A percentile compares a stretch with the other conserved stretches of the same genome.
These are phyloP conservation scores for Solanum bulbocastanum DNA, from an alignment of 257 asterid species.

Conservation along the genomic window DNA sequence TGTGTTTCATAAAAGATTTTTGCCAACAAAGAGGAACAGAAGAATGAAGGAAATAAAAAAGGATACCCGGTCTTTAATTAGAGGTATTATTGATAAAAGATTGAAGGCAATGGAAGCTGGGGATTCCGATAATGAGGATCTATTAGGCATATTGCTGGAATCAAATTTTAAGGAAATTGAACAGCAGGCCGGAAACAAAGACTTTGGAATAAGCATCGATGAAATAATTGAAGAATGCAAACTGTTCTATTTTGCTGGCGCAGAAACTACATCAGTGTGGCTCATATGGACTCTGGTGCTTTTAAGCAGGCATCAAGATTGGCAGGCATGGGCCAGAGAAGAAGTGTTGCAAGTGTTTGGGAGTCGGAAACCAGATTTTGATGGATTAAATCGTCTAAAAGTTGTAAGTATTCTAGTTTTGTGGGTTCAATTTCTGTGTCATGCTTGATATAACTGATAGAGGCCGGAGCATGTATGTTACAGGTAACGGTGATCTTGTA, in stretches of 20 bases:
- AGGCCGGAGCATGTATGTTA: background rate
- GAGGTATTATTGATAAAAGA: constrained; percentile 21
- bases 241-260: constrained; percentile 39
- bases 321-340: constrained; percentile 29
- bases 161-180: constrained; percentile 3
- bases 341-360: constrained; percentile 28
- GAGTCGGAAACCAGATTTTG: constrained; percentile 5
- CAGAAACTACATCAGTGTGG: constrained; percentile 43
- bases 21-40: constrained; percentile 32
- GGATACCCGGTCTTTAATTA: constrained; percentile 8
- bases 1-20: constrained; percentile 4
- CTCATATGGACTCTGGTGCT: constrained; percentile 50
- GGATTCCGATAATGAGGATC: background rate
- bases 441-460: background rate
- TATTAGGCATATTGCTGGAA: constrained; percentile 8
- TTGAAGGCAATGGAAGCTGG: constrained; percentile 11
- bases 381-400: constrained; percentile 20
- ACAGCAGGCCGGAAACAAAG: background rate
- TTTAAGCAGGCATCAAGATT: constrained; percentile 9
- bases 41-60: background rate
- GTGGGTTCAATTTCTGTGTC: background rate
- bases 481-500: constrained; percentile 18
- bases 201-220: constrained; percentile 3
- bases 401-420: constrained; percentile 10
- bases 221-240: constrained; percentile 42